Evolutionary conservation across 768 basidiomycete species (phyloP).

Genomic region (Chiua virens): DNA sequence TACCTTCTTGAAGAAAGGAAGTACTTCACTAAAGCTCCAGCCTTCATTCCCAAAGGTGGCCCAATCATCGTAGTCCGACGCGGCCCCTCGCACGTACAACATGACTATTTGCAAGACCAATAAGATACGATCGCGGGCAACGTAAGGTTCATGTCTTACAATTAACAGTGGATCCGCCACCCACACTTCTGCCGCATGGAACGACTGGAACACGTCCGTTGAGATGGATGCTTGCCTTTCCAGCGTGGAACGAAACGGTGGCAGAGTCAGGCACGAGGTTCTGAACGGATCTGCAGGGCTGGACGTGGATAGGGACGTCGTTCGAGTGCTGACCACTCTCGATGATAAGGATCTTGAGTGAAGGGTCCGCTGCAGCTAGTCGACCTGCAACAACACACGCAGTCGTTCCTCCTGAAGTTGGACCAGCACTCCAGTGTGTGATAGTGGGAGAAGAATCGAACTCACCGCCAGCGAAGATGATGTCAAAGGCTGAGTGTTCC

Average conservation of each 20-base stretch:
- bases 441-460: neutral
- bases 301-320: conserved; percentile 17
- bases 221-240: conserved; percentile 12
- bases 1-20: conserved; percentile 28
- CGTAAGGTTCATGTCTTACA: conserved; percentile 8
- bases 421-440: neutral
- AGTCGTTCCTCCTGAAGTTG: conserved; percentile 20
- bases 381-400: conserved; percentile 31
- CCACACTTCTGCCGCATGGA: conserved; percentile 21
- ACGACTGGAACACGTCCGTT: conserved; percentile 14
- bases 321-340: conserved; percentile 25
- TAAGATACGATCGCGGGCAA: no score
- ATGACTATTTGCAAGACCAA: conserved; percentile 9
- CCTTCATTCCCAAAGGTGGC: conserved; percentile 20
- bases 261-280: conserved; percentile 19
- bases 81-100: conserved; percentile 22
- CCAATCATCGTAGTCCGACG: conserved; percentile 32
- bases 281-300: conserved; percentile 15
- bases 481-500: neutral
- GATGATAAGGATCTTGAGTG: conserved; percentile 27
- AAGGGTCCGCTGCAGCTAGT: conserved; percentile 23
- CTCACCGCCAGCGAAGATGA: conserved; percentile 11
- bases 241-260: conserved; percentile 12
- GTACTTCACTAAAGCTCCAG: conserved; percentile 24
- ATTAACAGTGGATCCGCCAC: conserved; percentile 27